Percentiles rank a stretch among this genome's conserved stretches.
These are phyloP conservation scores for Mycena vulgaris DNA, from an alignment of 768 basidiomycete species.

Conservation along the genomic window DNA sequence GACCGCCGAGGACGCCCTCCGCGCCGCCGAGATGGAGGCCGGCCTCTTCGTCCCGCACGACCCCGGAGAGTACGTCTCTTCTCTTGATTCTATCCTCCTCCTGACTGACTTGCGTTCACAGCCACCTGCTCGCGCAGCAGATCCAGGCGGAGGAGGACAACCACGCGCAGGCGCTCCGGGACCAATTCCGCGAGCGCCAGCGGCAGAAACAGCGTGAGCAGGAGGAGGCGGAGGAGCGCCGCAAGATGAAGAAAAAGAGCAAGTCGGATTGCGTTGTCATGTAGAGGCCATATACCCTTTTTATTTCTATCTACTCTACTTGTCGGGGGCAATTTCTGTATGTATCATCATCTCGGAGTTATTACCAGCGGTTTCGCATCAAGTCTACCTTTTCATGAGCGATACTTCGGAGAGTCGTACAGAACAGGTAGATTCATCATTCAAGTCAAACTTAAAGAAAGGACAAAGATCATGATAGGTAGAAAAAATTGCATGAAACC, in stretches of 20 bases:
- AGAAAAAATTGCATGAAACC: no score
- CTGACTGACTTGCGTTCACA: constrained; percentile 47
- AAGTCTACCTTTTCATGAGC: no score
- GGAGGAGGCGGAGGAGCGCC: constrained; percentile 45
- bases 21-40: constrained; percentile 62
- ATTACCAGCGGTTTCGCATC: no score
- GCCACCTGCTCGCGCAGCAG: constrained; percentile 78
- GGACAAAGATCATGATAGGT: no score
- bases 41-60: constrained; percentile 59
- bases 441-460: no score
- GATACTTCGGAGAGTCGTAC: no score
- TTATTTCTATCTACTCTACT: not conserved
- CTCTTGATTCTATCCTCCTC: constrained; percentile 4
- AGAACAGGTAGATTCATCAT: no score
- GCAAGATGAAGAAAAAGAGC: constrained; percentile 61
- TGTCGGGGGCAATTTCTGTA: not conserved
- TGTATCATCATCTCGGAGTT: no score
- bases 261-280: constrained; percentile 75
- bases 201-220: constrained; percentile 45
- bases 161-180: constrained; percentile 52
- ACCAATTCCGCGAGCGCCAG: constrained; percentile 45
- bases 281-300: constrained; percentile 47
- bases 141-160: constrained; percentile 88
- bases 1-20: constrained; percentile 73
- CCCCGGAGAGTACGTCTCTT: constrained; percentile 71